Conservation (phyloP, 176 grass and related monocot species). For the Oryza glumipatula region DNA sequence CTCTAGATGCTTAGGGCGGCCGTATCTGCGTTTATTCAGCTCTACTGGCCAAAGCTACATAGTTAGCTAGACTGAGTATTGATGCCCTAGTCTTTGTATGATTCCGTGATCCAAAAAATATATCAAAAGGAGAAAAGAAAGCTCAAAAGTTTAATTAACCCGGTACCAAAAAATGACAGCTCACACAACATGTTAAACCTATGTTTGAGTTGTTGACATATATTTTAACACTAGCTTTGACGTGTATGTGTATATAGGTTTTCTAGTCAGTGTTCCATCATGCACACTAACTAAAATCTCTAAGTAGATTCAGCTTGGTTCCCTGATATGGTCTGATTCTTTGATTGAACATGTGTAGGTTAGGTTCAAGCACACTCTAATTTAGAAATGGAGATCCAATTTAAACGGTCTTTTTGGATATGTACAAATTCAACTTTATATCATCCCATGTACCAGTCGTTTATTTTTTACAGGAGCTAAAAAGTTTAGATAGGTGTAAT, state of each 20-base stretch:
- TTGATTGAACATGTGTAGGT: conserved; percentile 16
- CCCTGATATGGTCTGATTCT: conserved; percentile 19
- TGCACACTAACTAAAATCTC: conserved; percentile 29
- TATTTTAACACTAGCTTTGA: conserved; percentile 32
- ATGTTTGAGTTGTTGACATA: not conserved
- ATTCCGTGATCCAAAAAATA: conserved; percentile 41
- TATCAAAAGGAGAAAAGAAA: conserved; percentile 5
- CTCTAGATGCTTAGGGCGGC: conserved; percentile 36
- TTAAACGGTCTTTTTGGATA: not conserved
- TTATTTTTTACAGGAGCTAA: not conserved
- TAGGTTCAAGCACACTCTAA: conserved; percentile 20
- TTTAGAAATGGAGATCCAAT: conserved; percentile 17
- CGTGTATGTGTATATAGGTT: conserved; percentile 17
- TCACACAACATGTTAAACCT: not conserved
- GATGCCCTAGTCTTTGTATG: conserved; percentile 42
- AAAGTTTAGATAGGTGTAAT: not conserved
- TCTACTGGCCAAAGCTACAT: conserved; percentile 29
- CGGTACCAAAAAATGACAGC: conserved; percentile 26
- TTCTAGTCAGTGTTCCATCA: conserved; percentile 36
- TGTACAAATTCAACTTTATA: not conserved
- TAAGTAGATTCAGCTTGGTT: conserved; percentile 32
- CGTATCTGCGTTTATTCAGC: conserved; percentile 38
- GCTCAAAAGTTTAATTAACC: conserved; percentile 12
- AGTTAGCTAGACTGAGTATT: conserved; percentile 22
- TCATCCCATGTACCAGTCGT: not conserved